Percentiles rank a stretch among this genome's conserved stretches.
Evolutionary conservation across 345 rosid species (phyloP).

Genomic region (Abelmoschus esculentus): DNA sequence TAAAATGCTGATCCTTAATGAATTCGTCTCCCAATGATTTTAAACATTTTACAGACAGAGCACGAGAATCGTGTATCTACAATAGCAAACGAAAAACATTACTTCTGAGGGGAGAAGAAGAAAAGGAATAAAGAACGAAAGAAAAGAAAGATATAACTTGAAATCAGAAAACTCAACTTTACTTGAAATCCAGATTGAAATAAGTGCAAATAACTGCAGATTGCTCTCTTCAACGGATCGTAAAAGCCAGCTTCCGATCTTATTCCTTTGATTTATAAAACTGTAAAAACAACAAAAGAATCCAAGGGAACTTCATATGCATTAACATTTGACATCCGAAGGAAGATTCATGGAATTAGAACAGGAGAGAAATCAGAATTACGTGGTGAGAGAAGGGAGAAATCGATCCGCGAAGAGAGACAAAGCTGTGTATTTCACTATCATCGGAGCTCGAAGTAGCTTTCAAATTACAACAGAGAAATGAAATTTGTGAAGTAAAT

Average conservation of each 20-base stretch:
- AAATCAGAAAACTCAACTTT: conserved; percentile 35
- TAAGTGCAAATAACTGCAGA: conserved; percentile 59
- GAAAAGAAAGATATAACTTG: background rate
- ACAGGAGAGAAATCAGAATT: background rate
- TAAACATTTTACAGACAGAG: conserved; percentile 39
- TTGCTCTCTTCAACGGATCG: conserved; percentile 55
- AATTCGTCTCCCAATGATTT: conserved; percentile 45
- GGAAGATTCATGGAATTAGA: background rate
- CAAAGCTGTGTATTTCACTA: conserved; percentile 62
- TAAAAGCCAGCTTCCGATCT: conserved; percentile 50
- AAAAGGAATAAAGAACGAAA: background rate
- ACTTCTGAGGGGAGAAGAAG: background rate
- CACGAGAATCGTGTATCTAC: conserved; percentile 49
- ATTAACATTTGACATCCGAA: background rate
- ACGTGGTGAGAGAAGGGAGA: conserved; percentile 43
- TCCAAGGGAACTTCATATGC: background rate
- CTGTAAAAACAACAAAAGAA: conserved; percentile 18
- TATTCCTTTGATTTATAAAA: conserved; percentile 18
- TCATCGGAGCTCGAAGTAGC: conserved; percentile 50
- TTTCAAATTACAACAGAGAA: conserved; percentile 14
- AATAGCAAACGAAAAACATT: background rate
- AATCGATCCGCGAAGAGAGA: conserved; percentile 68
- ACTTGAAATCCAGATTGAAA: conserved; percentile 69
- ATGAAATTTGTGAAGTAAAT: background rate
- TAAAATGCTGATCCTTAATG: conserved; percentile 65